Conservation (phyloP, 2,329 filamentous ascomycete genomes). For the Monascus ruber region DNA sequence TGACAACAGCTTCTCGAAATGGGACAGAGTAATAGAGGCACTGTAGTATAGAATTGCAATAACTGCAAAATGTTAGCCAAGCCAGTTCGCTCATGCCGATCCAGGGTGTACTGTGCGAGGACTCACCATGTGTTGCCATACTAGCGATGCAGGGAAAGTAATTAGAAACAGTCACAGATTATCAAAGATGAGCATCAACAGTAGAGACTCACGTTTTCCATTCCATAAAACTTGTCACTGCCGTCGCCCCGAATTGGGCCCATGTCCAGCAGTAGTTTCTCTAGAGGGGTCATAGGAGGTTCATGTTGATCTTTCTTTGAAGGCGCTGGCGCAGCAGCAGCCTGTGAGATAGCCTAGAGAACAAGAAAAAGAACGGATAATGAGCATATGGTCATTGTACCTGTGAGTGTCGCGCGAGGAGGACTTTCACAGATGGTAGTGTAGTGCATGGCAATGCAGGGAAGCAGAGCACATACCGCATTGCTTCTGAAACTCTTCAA, state of each 20-base stretch:
- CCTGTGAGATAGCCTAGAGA: constrained; percentile 35
- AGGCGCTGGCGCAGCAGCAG: constrained; percentile 32
- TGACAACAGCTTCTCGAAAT: constrained; percentile 88
- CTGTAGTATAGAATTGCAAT: constrained; percentile 97
- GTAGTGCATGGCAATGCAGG: neutral
- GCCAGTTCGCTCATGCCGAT: neutral
- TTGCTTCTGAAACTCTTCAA: constrained; percentile 28
- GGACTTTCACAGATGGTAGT: too few species aligned
- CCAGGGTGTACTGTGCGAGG: neutral
- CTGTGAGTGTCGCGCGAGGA: neutral
- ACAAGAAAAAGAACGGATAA: constrained; percentile 8
- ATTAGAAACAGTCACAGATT: too few species aligned
- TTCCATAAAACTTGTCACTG: constrained; percentile 94
- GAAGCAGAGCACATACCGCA: constrained; percentile 19
- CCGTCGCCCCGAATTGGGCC: constrained; percentile 75
- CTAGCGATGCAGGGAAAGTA: constrained; percentile 35
- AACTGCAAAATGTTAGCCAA: constrained; percentile 43
- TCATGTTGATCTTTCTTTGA: constrained; percentile 51
- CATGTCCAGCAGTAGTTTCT: constrained; percentile 70
- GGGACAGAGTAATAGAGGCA: constrained; percentile 90
- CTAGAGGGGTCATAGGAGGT: constrained; percentile 46
- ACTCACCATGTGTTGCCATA: constrained; percentile 94
- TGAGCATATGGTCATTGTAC: neutral
- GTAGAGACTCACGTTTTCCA: constrained; percentile 73
- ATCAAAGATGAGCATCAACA: neutral